Evolutionary conservation across 805 yeast genomes (phyloP).

Genomic region (Limtongia smithiae): DNA sequence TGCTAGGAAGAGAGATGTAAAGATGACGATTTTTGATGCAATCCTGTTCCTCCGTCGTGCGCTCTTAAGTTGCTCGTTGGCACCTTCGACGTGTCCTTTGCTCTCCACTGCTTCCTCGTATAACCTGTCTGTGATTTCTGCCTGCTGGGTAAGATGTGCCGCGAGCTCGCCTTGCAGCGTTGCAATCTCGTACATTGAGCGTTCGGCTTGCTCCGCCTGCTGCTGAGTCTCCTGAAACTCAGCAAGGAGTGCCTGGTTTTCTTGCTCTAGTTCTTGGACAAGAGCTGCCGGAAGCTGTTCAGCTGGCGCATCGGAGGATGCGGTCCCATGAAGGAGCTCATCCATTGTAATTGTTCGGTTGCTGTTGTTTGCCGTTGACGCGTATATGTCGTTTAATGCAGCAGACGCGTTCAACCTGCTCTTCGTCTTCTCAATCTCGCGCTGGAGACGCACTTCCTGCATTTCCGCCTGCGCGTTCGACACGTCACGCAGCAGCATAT

Average conservation of each 20-base stretch:
- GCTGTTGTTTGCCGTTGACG: not conserved
- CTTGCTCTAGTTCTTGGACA: conserved; percentile 36
- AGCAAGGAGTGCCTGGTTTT: conserved; percentile 38
- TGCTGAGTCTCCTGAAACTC: conserved; percentile 39
- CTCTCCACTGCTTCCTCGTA: conserved; percentile 66
- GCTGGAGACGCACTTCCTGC: conserved; percentile 37
- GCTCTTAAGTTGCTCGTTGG: conserved; percentile 64
- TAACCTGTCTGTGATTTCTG: conserved; percentile 61
- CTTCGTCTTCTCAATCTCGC: conserved; percentile 33
- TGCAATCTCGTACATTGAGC: conserved; percentile 56
- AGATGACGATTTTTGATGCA: conserved; percentile 56
- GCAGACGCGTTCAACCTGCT: conserved; percentile 19
- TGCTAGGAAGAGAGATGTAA: conserved; percentile 54
- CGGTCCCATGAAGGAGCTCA: not conserved
- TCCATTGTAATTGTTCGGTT: not conserved
- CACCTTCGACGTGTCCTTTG: conserved; percentile 59
- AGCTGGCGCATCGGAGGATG: not conserved
- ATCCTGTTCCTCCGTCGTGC: conserved; percentile 66
- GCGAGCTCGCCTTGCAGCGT: conserved; percentile 71
- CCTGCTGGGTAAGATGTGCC: conserved; percentile 67
- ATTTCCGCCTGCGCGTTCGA: conserved; percentile 37
- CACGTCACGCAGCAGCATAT: conserved; percentile 33
- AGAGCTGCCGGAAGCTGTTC: conserved; percentile 15
- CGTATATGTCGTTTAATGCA: not conserved
- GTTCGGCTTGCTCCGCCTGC: conserved; percentile 41